Conservation (phyloP, 2,329 filamentous ascomycete species). For the Shiraia sp. region DNA sequence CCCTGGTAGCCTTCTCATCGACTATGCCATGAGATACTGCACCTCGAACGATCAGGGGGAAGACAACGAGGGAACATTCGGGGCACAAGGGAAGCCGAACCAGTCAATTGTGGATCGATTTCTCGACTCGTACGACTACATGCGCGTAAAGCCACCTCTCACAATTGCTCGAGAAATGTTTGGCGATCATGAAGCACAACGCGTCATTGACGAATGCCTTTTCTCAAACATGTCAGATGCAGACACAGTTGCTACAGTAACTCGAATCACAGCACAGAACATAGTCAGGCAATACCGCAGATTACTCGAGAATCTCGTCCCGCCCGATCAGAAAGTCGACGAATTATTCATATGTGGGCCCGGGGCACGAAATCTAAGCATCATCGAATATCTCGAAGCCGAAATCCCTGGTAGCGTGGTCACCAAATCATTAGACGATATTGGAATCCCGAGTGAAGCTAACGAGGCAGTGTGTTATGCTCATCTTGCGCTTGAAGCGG, state of each 20-base stretch:
- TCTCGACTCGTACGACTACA: conserved; percentile 53
- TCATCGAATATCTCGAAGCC: conserved; percentile 56
- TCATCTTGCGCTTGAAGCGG: conserved; percentile 63
- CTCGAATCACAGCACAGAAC: conserved; percentile 62
- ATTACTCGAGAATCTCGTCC: conserved; percentile 48
- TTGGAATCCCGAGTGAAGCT: conserved; percentile 60
- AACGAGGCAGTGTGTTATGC: conserved; percentile 66
- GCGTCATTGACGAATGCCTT: conserved; percentile 55
- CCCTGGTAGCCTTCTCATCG: conserved; percentile 61
- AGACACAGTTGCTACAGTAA: conserved; percentile 63
- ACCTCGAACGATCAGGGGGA: conserved; percentile 56
- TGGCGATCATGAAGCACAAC: conserved; percentile 59
- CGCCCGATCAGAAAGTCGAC: conserved; percentile 46
- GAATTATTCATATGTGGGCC: conserved; percentile 67
- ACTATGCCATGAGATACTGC: conserved; percentile 60
- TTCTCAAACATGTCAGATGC: conserved; percentile 52
- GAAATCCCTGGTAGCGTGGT: conserved; percentile 56
- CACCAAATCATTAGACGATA: conserved; percentile 58
- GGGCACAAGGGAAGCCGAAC: conserved; percentile 53
- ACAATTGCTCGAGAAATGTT: conserved; percentile 65
- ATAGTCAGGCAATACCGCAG: conserved; percentile 58
- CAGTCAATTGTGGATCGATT: conserved; percentile 59
- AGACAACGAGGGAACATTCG: conserved; percentile 58
- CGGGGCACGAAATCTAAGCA: conserved; percentile 62
- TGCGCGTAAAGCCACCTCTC: conserved; percentile 56